A percentile compares a stretch with the other conserved stretches of the same genome.
Conservation (phyloP, 2,329 filamentous ascomycete genomes). For the Pestalotiopsis sp. region DNA sequence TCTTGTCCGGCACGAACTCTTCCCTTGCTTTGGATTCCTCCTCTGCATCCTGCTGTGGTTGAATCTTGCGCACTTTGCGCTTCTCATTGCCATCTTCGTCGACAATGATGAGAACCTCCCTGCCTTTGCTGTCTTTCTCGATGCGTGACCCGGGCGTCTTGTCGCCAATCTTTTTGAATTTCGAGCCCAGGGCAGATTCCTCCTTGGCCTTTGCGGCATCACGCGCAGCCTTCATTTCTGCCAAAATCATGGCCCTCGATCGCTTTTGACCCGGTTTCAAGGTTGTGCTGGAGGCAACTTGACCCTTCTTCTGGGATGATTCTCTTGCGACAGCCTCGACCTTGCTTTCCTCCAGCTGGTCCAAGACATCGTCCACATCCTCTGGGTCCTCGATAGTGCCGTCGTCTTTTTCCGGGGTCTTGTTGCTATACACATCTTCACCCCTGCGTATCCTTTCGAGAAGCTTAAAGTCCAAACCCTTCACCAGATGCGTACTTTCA, state of each 20-base stretch:
- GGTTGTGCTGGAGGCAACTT: constrained; percentile 53
- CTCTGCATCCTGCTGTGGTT: constrained; percentile 33
- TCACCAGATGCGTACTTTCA: constrained; percentile 82
- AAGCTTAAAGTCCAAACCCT: constrained; percentile 86
- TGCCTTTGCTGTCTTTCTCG: constrained; percentile 62
- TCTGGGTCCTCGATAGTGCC: constrained; percentile 36
- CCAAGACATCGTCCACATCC: constrained; percentile 69
- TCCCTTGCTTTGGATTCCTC: constrained; percentile 40
- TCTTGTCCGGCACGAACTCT: constrained; percentile 55
- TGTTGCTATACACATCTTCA: constrained; percentile 63
- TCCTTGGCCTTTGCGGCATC: constrained; percentile 59
- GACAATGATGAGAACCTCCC: constrained; percentile 66
- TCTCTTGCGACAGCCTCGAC: constrained; percentile 57
- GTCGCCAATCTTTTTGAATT: constrained; percentile 67
- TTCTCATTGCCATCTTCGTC: constrained; percentile 70
- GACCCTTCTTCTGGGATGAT: constrained; percentile 61
- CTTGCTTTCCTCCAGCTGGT: constrained; percentile 57
- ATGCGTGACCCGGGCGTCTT: constrained; percentile 59
- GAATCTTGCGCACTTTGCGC: constrained; percentile 62
- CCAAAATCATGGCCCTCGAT: constrained; percentile 67
- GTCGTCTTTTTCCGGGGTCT: constrained; percentile 28
- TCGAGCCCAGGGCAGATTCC: constrained; percentile 56
- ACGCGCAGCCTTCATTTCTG: constrained; percentile 66
- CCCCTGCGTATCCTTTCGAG: constrained; percentile 70
- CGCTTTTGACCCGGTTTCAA: constrained; percentile 62